Conservation (phyloP, 257 asterid genomes). For the Scutellaria barbata region DNA sequence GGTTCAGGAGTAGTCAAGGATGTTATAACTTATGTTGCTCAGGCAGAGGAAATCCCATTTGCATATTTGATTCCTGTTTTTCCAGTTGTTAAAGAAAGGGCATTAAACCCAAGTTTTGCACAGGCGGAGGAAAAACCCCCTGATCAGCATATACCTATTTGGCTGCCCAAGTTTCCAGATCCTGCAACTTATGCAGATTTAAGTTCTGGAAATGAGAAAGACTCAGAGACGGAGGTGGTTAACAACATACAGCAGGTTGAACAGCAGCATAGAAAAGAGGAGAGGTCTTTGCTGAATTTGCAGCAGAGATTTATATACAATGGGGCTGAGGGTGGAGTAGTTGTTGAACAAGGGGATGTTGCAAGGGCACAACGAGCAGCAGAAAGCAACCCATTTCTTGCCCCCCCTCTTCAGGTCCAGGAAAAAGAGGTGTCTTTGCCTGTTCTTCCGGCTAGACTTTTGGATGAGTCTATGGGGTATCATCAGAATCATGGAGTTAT, state of each 20-base stretch:
- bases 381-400: slow-evolving; percentile 70
- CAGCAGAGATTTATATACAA: slow-evolving; percentile 46
- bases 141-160: slow-evolving; percentile 65
- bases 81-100: slow-evolving; percentile 62
- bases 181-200: slow-evolving; percentile 44
- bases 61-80: slow-evolving; percentile 61
- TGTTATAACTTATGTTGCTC: slow-evolving; percentile 49
- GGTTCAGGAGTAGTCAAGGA: slow-evolving; percentile 67
- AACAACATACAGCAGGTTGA: slow-evolving; percentile 43
- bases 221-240: slow-evolving; percentile 34
- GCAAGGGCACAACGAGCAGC: slow-evolving; percentile 48
- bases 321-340: slow-evolving; percentile 52
- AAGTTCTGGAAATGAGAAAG: slow-evolving; percentile 42
- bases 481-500: slow-evolving; percentile 37
- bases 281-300: slow-evolving; percentile 45
- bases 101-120: slow-evolving; percentile 46
- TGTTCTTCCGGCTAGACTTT: slow-evolving; percentile 54
- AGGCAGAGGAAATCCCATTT: slow-evolving; percentile 71
- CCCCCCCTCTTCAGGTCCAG: slow-evolving; percentile 62
- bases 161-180: slow-evolving; percentile 69
- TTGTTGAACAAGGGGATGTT: slow-evolving; percentile 46
- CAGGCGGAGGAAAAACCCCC: slow-evolving; percentile 56
- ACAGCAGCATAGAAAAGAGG: slow-evolving; percentile 43
- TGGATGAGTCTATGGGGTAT: slow-evolving; percentile 42
- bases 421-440: slow-evolving; percentile 64